A percentile compares a stretch with the other conserved stretches of the same genome.
Evolutionary conservation across 352 stramenopile genomes (phyloP).

Genomic region (Globisporangium spinosum): DNA sequence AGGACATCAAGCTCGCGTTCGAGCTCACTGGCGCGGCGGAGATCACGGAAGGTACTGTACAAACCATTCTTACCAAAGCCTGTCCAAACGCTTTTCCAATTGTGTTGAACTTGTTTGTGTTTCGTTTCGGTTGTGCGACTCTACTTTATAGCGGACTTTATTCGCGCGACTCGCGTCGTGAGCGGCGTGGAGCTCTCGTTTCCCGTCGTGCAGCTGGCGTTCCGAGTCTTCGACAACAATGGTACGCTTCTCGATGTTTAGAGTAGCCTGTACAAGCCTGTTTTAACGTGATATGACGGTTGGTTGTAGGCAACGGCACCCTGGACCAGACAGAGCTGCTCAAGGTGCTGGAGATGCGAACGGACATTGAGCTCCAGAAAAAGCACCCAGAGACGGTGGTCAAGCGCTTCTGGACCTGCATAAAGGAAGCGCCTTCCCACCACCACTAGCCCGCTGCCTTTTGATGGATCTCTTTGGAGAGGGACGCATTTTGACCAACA

Average conservation of each 20-base stretch:
- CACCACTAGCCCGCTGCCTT: slow-evolving; percentile 6
- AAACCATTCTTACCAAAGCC: neutral
- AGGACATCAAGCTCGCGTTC: slow-evolving; percentile 71
- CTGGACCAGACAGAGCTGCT: slow-evolving; percentile 65
- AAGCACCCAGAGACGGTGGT: slow-evolving; percentile 16
- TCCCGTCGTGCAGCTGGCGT: slow-evolving; percentile 66
- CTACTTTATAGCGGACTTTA: slow-evolving; percentile 47
- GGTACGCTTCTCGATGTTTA: slow-evolving; percentile 26
- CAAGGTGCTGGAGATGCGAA: slow-evolving; percentile 64
- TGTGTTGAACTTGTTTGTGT: neutral
- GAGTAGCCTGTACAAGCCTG: neutral
- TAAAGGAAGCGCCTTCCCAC: slow-evolving; percentile 9
- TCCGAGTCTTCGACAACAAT: slow-evolving; percentile 71
- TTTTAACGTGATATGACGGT: neutral
- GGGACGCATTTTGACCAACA: neutral
- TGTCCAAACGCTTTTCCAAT: neutral
- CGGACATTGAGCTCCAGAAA: slow-evolving; percentile 46
- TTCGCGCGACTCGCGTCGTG: slow-evolving; percentile 57
- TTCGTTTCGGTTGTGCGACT: neutral
- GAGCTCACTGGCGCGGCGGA: slow-evolving; percentile 59
- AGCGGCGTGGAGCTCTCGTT: slow-evolving; percentile 63
- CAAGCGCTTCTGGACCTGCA: slow-evolving; percentile 21
- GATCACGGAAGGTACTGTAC: slow-evolving; percentile 54
- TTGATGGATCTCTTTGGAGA: neutral
- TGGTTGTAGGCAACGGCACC: slow-evolving; percentile 47